Percentiles rank a stretch among this genome's conserved stretches.
These are phyloP conservation scores for Datura wrightii DNA, from an alignment of 257 asterid species.

Conservation along the genomic window DNA sequence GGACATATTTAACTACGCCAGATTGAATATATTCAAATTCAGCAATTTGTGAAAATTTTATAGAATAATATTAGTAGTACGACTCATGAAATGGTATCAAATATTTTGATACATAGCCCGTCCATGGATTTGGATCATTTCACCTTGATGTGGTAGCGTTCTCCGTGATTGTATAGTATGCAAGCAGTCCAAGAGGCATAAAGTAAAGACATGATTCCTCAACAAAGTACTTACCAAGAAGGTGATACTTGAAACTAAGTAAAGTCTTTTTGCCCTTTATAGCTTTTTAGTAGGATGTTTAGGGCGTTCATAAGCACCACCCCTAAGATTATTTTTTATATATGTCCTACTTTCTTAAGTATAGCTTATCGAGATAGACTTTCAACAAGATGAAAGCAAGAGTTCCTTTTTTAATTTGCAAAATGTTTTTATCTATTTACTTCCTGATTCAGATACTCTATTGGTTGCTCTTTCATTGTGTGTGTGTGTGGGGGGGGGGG, in stretches of 20 bases:
- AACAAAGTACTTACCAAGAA: background rate
- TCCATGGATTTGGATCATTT: background rate
- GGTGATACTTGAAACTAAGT: background rate
- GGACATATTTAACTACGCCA: background rate
- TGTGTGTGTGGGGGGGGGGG: background rate
- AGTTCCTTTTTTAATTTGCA: background rate
- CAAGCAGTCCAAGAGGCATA: background rate
- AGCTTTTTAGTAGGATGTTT: slow-evolving; percentile 14
- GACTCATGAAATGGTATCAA: background rate
- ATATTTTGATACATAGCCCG: background rate
- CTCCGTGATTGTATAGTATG: background rate
- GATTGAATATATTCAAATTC: background rate
- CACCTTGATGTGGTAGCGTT: background rate
- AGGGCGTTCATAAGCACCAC: background rate
- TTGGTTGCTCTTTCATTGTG: background rate
- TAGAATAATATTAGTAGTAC: background rate
- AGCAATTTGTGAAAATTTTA: background rate
- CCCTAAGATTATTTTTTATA: background rate
- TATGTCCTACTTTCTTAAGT: background rate
- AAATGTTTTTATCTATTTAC: background rate
- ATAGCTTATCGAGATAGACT: background rate
- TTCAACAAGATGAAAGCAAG: background rate
- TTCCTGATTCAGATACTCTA: slow-evolving; percentile 6
- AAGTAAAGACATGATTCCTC: background rate
- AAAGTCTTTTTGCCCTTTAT: background rate